Conservation (phyloP, 345 rosid species). For the Brassica juncea region DNA sequence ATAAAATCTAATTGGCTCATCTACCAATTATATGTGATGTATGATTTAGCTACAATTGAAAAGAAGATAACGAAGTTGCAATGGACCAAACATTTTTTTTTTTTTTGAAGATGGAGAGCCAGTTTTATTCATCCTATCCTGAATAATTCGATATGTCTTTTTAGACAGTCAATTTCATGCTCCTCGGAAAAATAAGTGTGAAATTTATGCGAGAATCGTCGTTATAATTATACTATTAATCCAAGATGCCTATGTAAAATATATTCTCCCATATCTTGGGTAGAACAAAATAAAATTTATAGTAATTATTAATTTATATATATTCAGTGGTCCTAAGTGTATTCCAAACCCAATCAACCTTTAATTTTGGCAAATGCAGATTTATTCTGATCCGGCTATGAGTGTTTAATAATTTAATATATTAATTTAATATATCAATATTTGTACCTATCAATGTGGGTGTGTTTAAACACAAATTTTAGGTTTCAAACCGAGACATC, state of each 20-base stretch:
- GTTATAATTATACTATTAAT: constrained; percentile 18
- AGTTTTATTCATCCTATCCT: constrained; percentile 7
- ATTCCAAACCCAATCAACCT: constrained; percentile 2
- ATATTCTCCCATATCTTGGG: constrained; percentile 45
- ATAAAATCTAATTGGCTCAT: constrained; percentile 8
- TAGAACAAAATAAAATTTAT: constrained; percentile 24
- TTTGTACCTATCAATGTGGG: neutral
- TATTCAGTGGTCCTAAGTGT: constrained; percentile 13
- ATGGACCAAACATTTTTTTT: constrained; percentile 21
- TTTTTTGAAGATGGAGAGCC: constrained; percentile 28
- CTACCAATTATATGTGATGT: neutral
- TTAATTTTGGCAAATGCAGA: constrained; percentile 2
- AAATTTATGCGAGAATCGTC: constrained; percentile 20
- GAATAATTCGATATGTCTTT: neutral
- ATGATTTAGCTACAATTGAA: neutral
- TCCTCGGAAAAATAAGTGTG: neutral
- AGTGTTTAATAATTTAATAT: neutral
- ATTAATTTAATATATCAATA: neutral
- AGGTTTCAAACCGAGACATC: neutral
- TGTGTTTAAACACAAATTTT: neutral
- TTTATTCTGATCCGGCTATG: neutral
- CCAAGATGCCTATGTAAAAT: constrained; percentile 20
- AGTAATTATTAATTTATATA: neutral
- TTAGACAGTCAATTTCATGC: constrained; percentile 14
- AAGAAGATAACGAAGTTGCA: constrained; percentile 22